Percentiles rank a stretch among this genome's conserved stretches.
Evolutionary conservation across 1,284 basidiomycete genomes (phyloP).

Genomic region (Boletus holoroseus): DNA sequence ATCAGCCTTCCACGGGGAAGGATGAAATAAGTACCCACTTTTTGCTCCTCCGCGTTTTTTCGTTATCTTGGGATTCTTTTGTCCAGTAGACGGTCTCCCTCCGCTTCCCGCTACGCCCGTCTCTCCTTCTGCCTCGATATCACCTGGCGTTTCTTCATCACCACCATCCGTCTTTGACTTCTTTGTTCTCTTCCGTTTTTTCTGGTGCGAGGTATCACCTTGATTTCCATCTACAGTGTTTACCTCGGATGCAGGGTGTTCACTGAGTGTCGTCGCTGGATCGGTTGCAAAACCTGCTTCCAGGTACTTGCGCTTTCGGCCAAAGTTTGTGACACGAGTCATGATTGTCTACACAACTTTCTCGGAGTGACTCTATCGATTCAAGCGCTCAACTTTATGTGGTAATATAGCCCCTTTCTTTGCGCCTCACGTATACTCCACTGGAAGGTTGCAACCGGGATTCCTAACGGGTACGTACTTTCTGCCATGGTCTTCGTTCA

Average conservation of each 20-base stretch:
- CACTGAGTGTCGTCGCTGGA: constrained; percentile 4
- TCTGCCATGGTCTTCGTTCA: constrained; percentile 1
- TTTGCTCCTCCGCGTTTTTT: constrained; percentile 12
- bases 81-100: not conserved
- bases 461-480: not conserved
- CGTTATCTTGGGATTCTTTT: constrained; percentile 1
- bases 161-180: constrained; percentile 22
- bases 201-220: constrained; percentile 27
- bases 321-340: constrained; percentile 42
- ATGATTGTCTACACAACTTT: not conserved
- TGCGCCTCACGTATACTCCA: not conserved
- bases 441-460: not conserved
- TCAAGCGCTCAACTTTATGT: not conserved
- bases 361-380: not conserved
- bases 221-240: constrained; percentile 8
- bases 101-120: not conserved
- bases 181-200: constrained; percentile 41
- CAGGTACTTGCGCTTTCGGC: constrained; percentile 65
- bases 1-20: constrained; percentile 10
- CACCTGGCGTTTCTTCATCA: constrained; percentile 16
- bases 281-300: constrained; percentile 49
- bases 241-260: constrained; percentile 2
- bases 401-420: constrained; percentile 14
- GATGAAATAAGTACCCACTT: constrained; percentile 8
- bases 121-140: not conserved